Evolutionary conservation across 140 eudicot species (phyloP).

Genomic region (Ambrosia hybrid): DNA sequence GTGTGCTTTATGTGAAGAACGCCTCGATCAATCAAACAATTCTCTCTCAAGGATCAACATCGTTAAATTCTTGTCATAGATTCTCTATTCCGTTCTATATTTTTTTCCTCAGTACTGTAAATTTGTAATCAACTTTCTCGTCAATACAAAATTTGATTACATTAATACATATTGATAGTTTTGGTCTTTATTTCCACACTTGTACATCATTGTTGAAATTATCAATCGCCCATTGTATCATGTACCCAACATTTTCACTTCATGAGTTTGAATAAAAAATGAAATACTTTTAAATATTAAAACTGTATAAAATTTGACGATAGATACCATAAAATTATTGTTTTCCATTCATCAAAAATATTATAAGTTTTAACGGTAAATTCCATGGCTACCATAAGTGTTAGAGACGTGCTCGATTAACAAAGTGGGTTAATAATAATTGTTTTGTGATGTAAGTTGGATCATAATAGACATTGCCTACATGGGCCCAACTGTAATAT

Average conservation of each 20-base stretch:
- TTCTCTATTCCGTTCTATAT: too few species aligned
- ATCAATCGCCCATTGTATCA: too few species aligned
- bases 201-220: too few species aligned
- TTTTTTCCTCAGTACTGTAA: too few species aligned
- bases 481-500: conserved; percentile 22
- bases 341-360: background rate
- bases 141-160: too few species aligned
- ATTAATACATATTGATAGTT: background rate
- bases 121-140: too few species aligned
- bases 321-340: background rate
- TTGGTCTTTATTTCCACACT: too few species aligned
- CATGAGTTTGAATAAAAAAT: background rate
- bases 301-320: background rate
- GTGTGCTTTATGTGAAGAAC: too few species aligned
- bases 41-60: background rate
- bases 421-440: conserved; percentile 16
- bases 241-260: background rate
- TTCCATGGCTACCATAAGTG: background rate
- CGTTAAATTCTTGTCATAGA: too few species aligned
- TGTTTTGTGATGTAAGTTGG: conserved; percentile 24
- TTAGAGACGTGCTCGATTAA: conserved; percentile 16
- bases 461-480: conserved; percentile 31
- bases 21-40: background rate
- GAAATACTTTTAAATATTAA: too few species aligned
- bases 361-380: background rate